Evolutionary conservation across 495 filamentous ascomycete species (phyloP), one percentile per base, ranked within the genome.

Genomic region (Hyaloscypha finlandica): DNA sequence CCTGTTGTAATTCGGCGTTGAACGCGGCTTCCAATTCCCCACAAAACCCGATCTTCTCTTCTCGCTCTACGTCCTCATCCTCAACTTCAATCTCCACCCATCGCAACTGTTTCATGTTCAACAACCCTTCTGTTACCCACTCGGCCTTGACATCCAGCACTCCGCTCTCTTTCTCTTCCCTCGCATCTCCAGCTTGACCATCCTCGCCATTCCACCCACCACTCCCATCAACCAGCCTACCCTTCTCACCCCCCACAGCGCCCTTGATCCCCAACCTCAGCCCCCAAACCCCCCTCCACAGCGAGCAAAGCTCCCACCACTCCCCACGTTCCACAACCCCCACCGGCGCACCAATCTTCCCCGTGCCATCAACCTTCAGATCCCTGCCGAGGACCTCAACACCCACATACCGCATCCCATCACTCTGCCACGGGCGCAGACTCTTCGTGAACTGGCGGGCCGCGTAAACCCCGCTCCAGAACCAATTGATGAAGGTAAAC

Each of bases 221-320:
- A 72, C 74, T 31, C 65, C 72, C 61, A 69, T 69, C 8, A 73
- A 76, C 25, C 70, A 68, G 37, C 4, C 8, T 22, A 29, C 59
- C 32, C 25, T 9, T 25, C 25, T 51, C 9, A 4, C 58, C 42
- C 9, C 42, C 9, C 37, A 64, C 56, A 25, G 4, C 60, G 1
- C 68, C 68, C 42, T 64, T 70, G 25, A 70, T 25, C 31, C 52
- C 30, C 33, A 70, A 54, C 33, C 56, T 54, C 53, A 70, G 14
- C 12, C 60, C 61, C 59, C 54, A 54, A 0, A 67, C 60, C 12
- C 64, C 68, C n/a, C 37, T 53, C 64, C 64, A 67, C 9, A 67
- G 33, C n/a, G n/a, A 3, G 53, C 68, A 70, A 4, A 70, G 25
- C 22, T 67, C 64, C 11, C 32, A 19, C 64, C 64, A 70, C 32